phyloP scores from a whole-genome alignment of 2,329 filamentous ascomycete species.

The Penicillium verrucosum region DNA sequence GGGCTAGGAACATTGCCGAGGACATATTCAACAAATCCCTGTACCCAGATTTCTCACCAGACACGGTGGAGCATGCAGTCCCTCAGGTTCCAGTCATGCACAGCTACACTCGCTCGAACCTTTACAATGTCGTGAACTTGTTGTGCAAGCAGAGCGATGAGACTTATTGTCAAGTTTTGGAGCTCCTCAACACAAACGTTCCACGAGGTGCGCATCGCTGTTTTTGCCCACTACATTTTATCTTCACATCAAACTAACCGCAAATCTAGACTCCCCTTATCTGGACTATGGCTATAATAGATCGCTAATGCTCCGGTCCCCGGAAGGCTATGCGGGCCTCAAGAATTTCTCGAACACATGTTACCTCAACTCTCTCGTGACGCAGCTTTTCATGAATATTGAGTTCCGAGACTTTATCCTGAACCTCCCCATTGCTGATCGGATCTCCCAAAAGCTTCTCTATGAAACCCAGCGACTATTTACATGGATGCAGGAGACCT shows the following conservation, averaged over 20 bases:
- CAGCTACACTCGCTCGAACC: constrained; percentile 53
- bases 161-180: constrained; percentile 54
- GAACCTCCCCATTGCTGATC: constrained; percentile 55
- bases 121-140: constrained; percentile 60
- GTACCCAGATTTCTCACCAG: constrained; percentile 55
- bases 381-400: constrained; percentile 94
- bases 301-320: constrained; percentile 65
- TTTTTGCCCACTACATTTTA: not conserved
- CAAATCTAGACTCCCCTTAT: constrained; percentile 35
- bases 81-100: constrained; percentile 52
- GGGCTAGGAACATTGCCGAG: constrained; percentile 44
- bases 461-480: constrained; percentile 78
- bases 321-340: constrained; percentile 83
- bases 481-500: constrained; percentile 78
- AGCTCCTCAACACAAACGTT: constrained; percentile 51
- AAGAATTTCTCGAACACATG: constrained; percentile 92
- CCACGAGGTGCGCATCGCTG: constrained; percentile 43
- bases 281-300: constrained; percentile 63
- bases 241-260: not conserved
- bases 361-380: constrained; percentile 91
- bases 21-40: constrained; percentile 62
- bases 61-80: constrained; percentile 26
- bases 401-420: constrained; percentile 84
- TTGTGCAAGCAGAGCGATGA: constrained; percentile 50
- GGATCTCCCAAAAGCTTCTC: constrained; percentile 63